Evolutionary conservation across 768 basidiomycete species (phyloP).

Genomic region (Daedaleopsis sinensis): DNA sequence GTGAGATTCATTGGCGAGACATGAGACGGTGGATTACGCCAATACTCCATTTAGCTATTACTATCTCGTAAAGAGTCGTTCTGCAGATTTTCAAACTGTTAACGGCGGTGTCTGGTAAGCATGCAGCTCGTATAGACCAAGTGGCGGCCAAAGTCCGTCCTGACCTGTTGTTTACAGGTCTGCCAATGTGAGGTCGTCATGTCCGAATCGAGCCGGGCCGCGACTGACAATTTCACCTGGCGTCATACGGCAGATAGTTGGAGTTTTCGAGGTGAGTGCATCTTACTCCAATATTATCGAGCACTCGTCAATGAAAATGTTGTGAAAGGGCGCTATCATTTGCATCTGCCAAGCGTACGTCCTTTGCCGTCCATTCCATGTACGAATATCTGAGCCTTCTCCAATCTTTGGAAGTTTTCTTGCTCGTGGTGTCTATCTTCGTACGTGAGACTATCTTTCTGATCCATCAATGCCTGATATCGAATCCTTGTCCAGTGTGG

Average conservation of each 20-base stretch:
- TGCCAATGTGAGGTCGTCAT: background rate
- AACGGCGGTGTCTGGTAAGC: background rate
- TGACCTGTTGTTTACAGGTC: background rate
- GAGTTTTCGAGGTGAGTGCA: slow-evolving; percentile 6
- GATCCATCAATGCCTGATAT: background rate
- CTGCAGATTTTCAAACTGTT: background rate
- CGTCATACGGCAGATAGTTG: background rate
- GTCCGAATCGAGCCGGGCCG: no score
- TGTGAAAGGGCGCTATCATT: slow-evolving; percentile 2
- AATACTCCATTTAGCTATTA: background rate
- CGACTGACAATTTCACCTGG: background rate
- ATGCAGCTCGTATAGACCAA: background rate
- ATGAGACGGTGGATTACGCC: no score
- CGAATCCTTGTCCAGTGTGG: background rate
- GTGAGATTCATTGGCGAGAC: background rate
- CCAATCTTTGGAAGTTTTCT: background rate
- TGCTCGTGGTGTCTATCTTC: background rate
- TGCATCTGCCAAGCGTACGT: slow-evolving; percentile 8
- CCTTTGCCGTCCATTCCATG: background rate
- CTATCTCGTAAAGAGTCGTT: background rate
- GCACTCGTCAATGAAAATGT: background rate
- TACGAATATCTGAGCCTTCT: background rate
- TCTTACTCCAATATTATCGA: background rate
- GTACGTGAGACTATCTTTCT: background rate
- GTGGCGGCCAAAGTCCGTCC: no score